Conservation (phyloP, 257 asterid species). For the Ajuga chamaepitys region DNA sequence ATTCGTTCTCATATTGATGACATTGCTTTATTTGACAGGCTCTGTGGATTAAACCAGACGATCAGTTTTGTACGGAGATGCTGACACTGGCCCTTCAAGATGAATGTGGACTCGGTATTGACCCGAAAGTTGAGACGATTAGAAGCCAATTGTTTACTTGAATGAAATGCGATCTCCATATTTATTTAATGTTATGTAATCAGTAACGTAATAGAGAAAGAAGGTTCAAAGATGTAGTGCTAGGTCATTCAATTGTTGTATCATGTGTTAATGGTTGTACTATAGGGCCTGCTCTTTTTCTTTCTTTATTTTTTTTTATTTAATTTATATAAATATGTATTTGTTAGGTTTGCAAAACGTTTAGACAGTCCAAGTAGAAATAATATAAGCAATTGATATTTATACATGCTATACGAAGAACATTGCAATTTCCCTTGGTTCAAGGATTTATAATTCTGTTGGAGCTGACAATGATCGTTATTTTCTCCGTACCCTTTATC, state of each 20-base stretch:
- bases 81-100: constrained; percentile 75
- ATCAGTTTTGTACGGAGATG: constrained; percentile 89
- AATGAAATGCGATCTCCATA: not conserved
- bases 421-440: not conserved
- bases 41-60: constrained; percentile 73
- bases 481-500: not conserved
- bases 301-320: too few relatives aligned
- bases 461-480: not conserved
- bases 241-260: constrained; percentile 25
- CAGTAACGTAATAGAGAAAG: constrained; percentile 4
- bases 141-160: constrained; percentile 39
- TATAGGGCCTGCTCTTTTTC: not conserved
- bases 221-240: constrained; percentile 9
- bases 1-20: too few relatives aligned
- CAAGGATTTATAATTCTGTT: not conserved
- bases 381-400: not conserved
- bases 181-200: constrained; percentile 18
- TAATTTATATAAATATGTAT: too few relatives aligned
- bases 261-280: constrained; percentile 1
- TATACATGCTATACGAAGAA: not conserved
- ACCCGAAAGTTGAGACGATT: constrained; percentile 25
- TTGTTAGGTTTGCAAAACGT: not conserved
- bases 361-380: not conserved
- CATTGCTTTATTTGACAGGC: too few relatives aligned
- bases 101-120: constrained; percentile 44